Evolutionary conservation across 2,329 filamentous ascomycete species (phyloP).

Genomic region (Volutella citrinella): DNA sequence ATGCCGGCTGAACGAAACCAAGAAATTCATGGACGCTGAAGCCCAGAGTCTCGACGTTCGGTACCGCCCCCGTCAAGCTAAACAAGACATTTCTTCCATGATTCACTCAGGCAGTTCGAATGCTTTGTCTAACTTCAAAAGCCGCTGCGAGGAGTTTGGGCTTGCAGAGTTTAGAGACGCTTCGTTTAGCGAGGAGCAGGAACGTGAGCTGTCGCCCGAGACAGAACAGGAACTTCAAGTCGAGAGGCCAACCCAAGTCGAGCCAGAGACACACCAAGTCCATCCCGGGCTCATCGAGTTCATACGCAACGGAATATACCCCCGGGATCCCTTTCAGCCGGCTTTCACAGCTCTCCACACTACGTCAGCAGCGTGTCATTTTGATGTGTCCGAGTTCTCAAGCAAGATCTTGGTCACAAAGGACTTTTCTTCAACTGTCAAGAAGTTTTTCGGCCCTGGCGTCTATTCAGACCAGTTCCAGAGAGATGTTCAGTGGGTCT

Average conservation of each 20-base stretch:
- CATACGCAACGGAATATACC: slow-evolving; percentile 6
- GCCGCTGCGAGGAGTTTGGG: slow-evolving; percentile 9
- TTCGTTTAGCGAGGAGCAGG: slow-evolving; percentile 62
- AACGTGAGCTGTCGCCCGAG: slow-evolving; percentile 65
- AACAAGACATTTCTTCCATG: not conserved
- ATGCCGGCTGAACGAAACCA: slow-evolving; percentile 23
- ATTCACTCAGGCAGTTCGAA: not conserved
- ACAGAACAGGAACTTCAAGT: slow-evolving; percentile 57
- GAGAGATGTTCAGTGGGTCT: slow-evolving; percentile 23
- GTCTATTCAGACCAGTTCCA: slow-evolving; percentile 19
- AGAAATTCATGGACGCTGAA: slow-evolving; percentile 54
- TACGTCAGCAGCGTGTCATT: slow-evolving; percentile 16
- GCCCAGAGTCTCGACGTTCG: slow-evolving; percentile 47
- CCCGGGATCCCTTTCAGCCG: slow-evolving; percentile 1
- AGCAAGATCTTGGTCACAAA: slow-evolving; percentile 11
- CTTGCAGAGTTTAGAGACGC: not conserved
- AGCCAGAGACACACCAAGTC: slow-evolving; percentile 39
- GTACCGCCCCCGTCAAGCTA: slow-evolving; percentile 40
- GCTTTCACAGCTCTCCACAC: slow-evolving; percentile 14
- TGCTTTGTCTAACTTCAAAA: not conserved
- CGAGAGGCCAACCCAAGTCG: slow-evolving; percentile 38
- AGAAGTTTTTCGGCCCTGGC: not conserved
- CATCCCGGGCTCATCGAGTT: slow-evolving; percentile 37
- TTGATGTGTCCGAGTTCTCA: slow-evolving; percentile 13
- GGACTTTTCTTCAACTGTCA: slow-evolving; percentile 17